phyloP scores from a whole-genome alignment of 495 filamentous ascomycete species.

The Ascobolus immersus region DNA sequence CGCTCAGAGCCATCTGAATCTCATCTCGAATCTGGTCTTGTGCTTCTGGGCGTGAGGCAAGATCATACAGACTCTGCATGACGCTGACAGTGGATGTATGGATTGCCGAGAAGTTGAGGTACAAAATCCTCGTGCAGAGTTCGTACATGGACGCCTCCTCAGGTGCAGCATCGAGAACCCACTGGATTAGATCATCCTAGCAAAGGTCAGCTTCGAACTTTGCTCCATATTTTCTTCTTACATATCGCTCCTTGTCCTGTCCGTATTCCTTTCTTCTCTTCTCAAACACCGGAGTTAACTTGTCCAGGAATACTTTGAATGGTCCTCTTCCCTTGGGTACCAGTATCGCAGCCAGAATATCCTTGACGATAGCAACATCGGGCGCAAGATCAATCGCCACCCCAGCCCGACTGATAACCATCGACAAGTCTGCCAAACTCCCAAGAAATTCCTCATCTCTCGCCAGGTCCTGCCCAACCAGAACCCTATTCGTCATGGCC shows the following conservation, averaged over 20 bases:
- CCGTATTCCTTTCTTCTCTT: conserved; percentile 9
- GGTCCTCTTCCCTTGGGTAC: conserved; percentile 5
- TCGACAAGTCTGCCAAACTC: conserved; percentile 7
- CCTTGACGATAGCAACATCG: conserved; percentile 2
- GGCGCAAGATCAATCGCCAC: conserved; percentile 9
- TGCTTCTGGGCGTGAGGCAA: conserved; percentile 8
- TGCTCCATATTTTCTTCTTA: no score
- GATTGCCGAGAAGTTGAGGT: conserved; percentile 10
- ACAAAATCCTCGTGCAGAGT: conserved; percentile 6
- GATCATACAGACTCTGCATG: conserved; percentile 9
- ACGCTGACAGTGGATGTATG: conserved; percentile 9
- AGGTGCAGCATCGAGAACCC: conserved; percentile 7
- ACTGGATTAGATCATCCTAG: conserved; percentile 12
- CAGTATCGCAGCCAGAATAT: conserved; percentile 2
- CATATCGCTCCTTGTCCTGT: no score
- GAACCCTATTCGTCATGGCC: conserved; percentile 8
- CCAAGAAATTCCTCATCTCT: conserved; percentile 10
- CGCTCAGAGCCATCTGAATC: conserved; percentile 5
- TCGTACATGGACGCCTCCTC: conserved; percentile 4
- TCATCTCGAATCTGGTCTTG: conserved; percentile 11
- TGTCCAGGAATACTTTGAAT: conserved; percentile 4
- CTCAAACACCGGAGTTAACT: conserved; percentile 7
- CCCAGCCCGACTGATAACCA: conserved; percentile 1
- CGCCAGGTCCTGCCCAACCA: conserved; percentile 9
- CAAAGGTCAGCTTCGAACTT: no score